These are phyloP conservation scores for Xylaria acuta DNA, from an alignment of 495 filamentous ascomycete species.

Conservation along the genomic window DNA sequence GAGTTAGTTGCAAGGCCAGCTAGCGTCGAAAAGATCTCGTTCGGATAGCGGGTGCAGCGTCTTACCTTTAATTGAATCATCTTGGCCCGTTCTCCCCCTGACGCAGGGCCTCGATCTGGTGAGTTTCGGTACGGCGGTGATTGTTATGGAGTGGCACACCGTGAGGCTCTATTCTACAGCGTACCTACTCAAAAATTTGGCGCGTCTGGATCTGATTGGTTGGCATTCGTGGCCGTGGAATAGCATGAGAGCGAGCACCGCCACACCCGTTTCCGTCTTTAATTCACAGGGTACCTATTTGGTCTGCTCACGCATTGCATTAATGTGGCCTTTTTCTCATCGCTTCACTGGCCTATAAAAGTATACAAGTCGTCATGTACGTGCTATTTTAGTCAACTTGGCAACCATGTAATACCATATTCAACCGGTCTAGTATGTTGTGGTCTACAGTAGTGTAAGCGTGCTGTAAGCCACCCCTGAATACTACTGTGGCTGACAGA, in stretches of 20 bases:
- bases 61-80: slow-evolving; percentile 99
- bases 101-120: slow-evolving; percentile 30
- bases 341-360: not conserved
- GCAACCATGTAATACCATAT: not conserved
- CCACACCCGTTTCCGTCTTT: not conserved
- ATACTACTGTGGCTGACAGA: slow-evolving; percentile 4
- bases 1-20: not conserved
- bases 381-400: not conserved
- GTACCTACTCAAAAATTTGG: slow-evolving; percentile 12
- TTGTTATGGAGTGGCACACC: not conserved
- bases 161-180: not conserved
- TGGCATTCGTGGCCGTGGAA: not conserved
- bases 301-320: not conserved
- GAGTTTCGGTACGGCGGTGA: slow-evolving; percentile 22
- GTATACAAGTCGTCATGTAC: not conserved
- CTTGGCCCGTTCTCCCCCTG: slow-evolving; percentile 51
- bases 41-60: not conserved
- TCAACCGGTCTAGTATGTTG: not conserved
- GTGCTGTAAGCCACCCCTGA: slow-evolving; percentile 1
- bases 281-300: not conserved
- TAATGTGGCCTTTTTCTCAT: not conserved
- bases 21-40: not conserved
- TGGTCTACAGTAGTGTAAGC: not conserved
- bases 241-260: not conserved
- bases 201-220: slow-evolving; percentile 15